phyloP scores from a whole-genome alignment of 2,329 filamentous ascomycete genomes.

The Monosporascus sp. region DNA sequence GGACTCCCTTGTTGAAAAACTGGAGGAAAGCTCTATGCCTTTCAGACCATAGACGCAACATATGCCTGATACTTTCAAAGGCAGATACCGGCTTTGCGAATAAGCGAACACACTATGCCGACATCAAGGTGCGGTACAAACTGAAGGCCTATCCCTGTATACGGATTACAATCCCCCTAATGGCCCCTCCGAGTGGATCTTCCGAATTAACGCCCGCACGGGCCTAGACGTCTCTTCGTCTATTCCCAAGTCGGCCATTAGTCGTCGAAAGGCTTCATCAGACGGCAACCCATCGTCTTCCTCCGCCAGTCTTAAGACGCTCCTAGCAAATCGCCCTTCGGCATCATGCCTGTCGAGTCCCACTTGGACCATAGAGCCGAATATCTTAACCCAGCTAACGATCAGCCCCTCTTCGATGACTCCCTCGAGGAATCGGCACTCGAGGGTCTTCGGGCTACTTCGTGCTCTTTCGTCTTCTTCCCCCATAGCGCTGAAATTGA shows the following conservation, averaged over 20 bases:
- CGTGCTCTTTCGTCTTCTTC: slow-evolving; percentile 29
- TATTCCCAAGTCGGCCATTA: background rate
- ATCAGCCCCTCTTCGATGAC: slow-evolving; percentile 24
- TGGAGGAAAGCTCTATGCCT: no score
- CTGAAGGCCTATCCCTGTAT: no score
- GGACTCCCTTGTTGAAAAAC: no score
- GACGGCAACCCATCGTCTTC: background rate
- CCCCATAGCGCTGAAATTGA: slow-evolving; percentile 36
- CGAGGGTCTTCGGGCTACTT: slow-evolving; percentile 31
- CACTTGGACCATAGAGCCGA: slow-evolving; percentile 25
- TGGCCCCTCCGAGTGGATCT: background rate
- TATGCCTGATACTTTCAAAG: background rate
- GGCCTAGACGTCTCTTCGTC: background rate
- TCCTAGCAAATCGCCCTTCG: background rate
- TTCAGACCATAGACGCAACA: background rate
- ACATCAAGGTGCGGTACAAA: no score
- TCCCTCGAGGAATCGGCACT: slow-evolving; percentile 35
- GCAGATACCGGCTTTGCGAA: background rate
- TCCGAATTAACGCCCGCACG: background rate
- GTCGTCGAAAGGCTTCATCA: background rate
- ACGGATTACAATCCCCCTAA: background rate
- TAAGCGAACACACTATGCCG: no score
- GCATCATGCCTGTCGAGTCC: slow-evolving; percentile 9
- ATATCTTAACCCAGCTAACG: slow-evolving; percentile 30
- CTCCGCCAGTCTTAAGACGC: background rate